Conservation (phyloP, 768 basidiomycete genomes). For the Albatrellus ellisii region DNA sequence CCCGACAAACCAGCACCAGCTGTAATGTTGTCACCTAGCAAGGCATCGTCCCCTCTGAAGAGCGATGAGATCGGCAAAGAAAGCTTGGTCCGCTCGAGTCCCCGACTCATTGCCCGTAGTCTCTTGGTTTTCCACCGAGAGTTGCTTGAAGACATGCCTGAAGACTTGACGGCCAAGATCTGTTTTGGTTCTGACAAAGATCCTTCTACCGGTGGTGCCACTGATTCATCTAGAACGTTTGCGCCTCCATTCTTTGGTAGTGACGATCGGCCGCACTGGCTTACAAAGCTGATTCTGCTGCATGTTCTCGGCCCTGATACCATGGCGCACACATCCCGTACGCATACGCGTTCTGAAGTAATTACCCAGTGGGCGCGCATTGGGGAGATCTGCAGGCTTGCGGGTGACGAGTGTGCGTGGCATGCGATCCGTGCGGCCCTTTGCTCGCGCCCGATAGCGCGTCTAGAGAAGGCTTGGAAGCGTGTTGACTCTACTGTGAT, state of each 20-base stretch:
- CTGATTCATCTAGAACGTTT: background rate
- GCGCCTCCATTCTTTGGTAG: constrained; percentile 42
- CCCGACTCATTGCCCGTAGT: constrained; percentile 46
- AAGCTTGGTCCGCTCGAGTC: constrained; percentile 50
- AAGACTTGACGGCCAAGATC: constrained; percentile 36
- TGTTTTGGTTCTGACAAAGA: constrained; percentile 5
- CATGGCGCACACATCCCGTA: constrained; percentile 29
- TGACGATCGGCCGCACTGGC: constrained; percentile 67
- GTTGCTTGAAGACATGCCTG: constrained; percentile 32
- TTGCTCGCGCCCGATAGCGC: constrained; percentile 60
- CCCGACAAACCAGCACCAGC: background rate
- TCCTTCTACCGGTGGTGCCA: background rate
- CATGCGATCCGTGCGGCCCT: constrained; percentile 57
- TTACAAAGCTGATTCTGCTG: constrained; percentile 57
- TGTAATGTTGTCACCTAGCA: constrained; percentile 1
- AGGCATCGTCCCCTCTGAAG: constrained; percentile 28
- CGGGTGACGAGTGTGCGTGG: constrained; percentile 75
- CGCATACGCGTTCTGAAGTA: constrained; percentile 60
- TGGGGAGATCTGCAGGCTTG: constrained; percentile 57
- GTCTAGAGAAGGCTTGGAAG: constrained; percentile 72
- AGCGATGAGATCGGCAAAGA: constrained; percentile 59
- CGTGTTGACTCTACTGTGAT: constrained; percentile 50
- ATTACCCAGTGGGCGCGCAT: constrained; percentile 62
- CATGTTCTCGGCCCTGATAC: constrained; percentile 59
- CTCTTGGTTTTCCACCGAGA: constrained; percentile 48